Percentiles rank a stretch among this genome's conserved stretches.
Evolutionary conservation across 768 basidiomycete genomes (phyloP).

Genomic region (Hemileccinum impolitum): DNA sequence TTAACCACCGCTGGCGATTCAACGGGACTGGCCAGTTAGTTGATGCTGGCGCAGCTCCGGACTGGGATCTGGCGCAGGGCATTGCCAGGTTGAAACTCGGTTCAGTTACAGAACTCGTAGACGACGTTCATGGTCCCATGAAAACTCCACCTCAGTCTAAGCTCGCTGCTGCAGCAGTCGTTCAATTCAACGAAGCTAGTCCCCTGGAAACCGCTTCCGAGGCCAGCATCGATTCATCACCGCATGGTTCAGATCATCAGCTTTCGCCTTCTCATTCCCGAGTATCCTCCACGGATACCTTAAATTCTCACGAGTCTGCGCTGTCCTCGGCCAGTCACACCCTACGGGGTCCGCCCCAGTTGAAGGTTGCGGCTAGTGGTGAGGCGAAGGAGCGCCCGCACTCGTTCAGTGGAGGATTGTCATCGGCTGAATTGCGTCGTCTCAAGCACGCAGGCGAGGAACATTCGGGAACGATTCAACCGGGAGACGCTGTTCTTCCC

Average conservation of each 20-base stretch:
- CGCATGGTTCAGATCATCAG: conserved; percentile 63
- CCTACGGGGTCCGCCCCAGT: conserved; percentile 49
- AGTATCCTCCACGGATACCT: conserved; percentile 79
- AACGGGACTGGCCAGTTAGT: conserved; percentile 60
- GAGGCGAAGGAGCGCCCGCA: conserved; percentile 77
- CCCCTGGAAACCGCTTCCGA: conserved; percentile 72
- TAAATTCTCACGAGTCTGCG: conserved; percentile 55
- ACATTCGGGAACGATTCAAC: conserved; percentile 28
- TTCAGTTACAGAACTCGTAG: conserved; percentile 48
- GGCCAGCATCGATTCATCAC: conserved; percentile 70
- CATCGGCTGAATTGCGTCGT: conserved; percentile 69
- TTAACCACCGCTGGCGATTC: conserved; percentile 56
- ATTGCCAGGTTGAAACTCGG: conserved; percentile 70
- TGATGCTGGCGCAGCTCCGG: conserved; percentile 50
- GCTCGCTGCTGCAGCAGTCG: conserved; percentile 46
- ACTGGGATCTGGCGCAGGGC: conserved; percentile 73
- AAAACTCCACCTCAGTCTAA: conserved; percentile 70
- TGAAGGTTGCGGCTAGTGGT: conserved; percentile 48
- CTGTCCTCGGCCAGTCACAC: conserved; percentile 53
- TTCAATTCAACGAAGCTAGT: conserved; percentile 62
- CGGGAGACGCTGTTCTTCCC: conserved; percentile 36
- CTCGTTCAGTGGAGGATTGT: conserved; percentile 77
- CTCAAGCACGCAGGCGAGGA: conserved; percentile 65
- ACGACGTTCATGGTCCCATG: conserved; percentile 50
- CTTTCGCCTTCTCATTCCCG: conserved; percentile 71